Percentiles rank a stretch among this genome's conserved stretches.
Evolutionary conservation across 805 yeast genomes (phyloP).

Genomic region (Priceomyces castillae): DNA sequence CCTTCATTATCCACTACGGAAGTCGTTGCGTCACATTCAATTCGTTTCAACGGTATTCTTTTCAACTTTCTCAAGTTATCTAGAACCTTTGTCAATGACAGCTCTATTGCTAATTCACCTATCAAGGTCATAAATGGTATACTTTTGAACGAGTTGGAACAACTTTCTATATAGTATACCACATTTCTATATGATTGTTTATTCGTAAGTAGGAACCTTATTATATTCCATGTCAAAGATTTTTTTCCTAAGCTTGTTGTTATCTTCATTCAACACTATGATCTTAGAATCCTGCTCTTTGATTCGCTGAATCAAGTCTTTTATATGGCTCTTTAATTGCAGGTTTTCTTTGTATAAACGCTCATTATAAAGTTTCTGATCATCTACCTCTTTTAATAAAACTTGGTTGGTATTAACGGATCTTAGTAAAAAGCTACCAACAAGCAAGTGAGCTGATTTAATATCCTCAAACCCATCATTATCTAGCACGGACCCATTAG

Average conservation of each 20-base stretch:
- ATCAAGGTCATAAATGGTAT: slow-evolving; percentile 2
- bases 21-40: neutral
- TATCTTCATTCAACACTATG: neutral
- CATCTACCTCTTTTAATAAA: neutral
- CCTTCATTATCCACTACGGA: neutral
- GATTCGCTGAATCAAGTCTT: neutral
- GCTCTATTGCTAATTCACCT: slow-evolving; percentile 1
- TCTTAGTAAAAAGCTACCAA: neutral
- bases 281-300: neutral
- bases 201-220: neutral
- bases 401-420: neutral
- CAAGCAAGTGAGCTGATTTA: neutral
- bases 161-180: neutral
- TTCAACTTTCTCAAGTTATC: neutral
- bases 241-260: neutral
- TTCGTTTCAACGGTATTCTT: neutral
- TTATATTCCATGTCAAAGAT: neutral
- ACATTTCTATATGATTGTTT: neutral
- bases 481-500: neutral
- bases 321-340: neutral
- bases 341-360: neutral
- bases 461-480: neutral
- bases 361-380: neutral
- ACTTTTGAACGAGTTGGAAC: slow-evolving; percentile 3
- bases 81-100: neutral